Evolutionary conservation across 2,329 filamentous ascomycete genomes (phyloP), one percentile per base, ranked within the genome.

Genomic region (Alternaria burnsii): DNA sequence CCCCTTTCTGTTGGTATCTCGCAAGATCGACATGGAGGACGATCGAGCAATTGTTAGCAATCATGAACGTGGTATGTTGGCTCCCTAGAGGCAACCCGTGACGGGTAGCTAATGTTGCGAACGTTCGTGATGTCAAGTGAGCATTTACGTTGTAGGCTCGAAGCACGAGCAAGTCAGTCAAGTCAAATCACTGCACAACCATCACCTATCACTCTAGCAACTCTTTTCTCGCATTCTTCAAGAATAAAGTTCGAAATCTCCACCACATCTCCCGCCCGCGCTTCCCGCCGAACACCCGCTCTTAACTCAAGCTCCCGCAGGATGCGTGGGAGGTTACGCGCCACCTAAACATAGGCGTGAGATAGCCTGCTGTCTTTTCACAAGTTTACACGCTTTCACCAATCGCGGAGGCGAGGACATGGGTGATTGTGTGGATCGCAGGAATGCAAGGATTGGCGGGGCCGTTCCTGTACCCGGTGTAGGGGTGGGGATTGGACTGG

Each of bases 281-380:
- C 44, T 36, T 43, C 44, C 38, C 38, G 44, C 52, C 38, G 28
- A 43, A 55, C 52, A 48, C 38, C 38, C n/a, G 41, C 22, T 20
- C 24, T 22, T 11, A 20, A 50, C 34, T 56, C 40, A 38, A 52
- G 47, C 46, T 34, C 51, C 48, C 18, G 32, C 26, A 56, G 40
- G 32, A 57, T 46, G 44, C 14, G 53, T 54, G 53, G 58, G 58
- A 47, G 52, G 44, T 41, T 51, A 48, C 44, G 46, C 57, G 53
- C 58, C 58, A 60, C 46, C 58, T 56, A 59, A 56, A 46, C 52
- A 56, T 60, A 57, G 41, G 41, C 53, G 46, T 40, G 40, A 36
- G 44, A 47, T 54, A 34, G 32, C 52, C 30, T 24, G 38, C n/a
- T 38, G 32, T 24, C 43, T 43, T 12, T 12, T 26, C n/a, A 14